These are phyloP conservation scores for Flaveria brownii DNA, from an alignment of 129 eudicot species.

Conservation along the genomic window DNA sequence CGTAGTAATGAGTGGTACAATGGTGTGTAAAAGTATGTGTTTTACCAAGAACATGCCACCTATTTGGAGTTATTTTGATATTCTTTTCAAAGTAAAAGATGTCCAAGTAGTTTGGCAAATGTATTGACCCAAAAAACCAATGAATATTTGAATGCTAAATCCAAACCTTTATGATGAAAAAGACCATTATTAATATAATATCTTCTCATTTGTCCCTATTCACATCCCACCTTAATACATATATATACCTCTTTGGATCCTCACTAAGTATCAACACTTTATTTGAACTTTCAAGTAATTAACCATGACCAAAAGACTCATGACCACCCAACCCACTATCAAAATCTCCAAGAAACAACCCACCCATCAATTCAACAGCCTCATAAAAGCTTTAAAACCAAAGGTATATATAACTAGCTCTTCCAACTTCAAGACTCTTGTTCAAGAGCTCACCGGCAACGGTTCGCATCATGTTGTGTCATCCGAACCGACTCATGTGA, in stretches of 20 bases:
- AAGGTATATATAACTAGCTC: conserved; percentile 48
- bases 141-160: conserved; percentile 34
- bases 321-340: conserved; percentile 27
- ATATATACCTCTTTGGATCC: conserved; percentile 33
- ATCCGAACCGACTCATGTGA: conserved; percentile 21
- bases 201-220: conserved; percentile 35
- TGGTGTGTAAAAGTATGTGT: neutral
- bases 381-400: conserved; percentile 36
- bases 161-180: conserved; percentile 33
- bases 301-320: conserved; percentile 38
- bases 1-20: neutral
- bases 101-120: neutral
- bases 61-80: conserved; percentile 28
- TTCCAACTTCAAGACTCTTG: conserved; percentile 42
- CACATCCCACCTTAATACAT: conserved; percentile 21
- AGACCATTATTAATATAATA: conserved; percentile 24
- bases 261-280: conserved; percentile 34
- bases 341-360: conserved; percentile 37
- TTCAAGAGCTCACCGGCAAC: conserved; percentile 53
- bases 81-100: conserved; percentile 37
- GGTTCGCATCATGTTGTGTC: conserved; percentile 25
- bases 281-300: conserved; percentile 35
- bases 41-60: neutral
- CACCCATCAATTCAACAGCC: conserved; percentile 32
- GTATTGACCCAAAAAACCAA: neutral